Evolutionary conservation across 2,329 filamentous ascomycete genomes (phyloP).

Genomic region (Colletotrichum chlorophyti): DNA sequence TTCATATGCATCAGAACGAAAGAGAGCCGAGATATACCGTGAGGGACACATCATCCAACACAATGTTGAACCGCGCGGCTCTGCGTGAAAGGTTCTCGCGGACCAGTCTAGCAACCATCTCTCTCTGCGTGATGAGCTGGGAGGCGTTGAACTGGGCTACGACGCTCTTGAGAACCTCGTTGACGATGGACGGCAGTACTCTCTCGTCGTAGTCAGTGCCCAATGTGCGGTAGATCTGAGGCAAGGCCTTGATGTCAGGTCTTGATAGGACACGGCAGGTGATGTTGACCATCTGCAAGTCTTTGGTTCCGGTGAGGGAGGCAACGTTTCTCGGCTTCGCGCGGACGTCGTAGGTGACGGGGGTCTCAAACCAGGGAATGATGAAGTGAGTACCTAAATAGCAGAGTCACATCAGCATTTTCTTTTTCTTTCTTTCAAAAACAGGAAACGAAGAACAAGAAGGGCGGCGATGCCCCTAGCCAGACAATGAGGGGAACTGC

Average conservation of each 20-base stretch:
- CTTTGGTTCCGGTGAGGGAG: slow-evolving; percentile 97
- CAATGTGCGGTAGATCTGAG: slow-evolving; percentile 96
- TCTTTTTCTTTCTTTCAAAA: background rate
- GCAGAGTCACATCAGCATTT: background rate
- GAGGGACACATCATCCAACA: slow-evolving; percentile 95
- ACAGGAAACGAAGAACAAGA: background rate
- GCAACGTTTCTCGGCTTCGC: slow-evolving; percentile 96
- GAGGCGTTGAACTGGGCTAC: slow-evolving; percentile 99
- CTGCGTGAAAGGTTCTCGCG: slow-evolving; percentile 90
- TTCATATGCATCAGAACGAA: no score
- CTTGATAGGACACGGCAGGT: slow-evolving; percentile 98
- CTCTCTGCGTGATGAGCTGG: slow-evolving; percentile 98
- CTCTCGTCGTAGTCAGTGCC: slow-evolving; percentile 97
- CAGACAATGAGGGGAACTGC: slow-evolving; percentile 28
- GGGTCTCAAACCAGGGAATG: slow-evolving; percentile 97
- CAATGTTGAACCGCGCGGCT: slow-evolving; percentile 95
- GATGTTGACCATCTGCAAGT: slow-evolving; percentile 99
- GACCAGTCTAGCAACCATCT: slow-evolving; percentile 91
- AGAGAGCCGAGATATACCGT: slow-evolving; percentile 66
- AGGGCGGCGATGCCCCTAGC: slow-evolving; percentile 1
- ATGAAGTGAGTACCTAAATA: slow-evolving; percentile 83
- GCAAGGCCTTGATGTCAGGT: slow-evolving; percentile 85
- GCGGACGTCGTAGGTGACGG: slow-evolving; percentile 96
- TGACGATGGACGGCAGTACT: slow-evolving; percentile 95
- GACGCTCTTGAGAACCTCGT: slow-evolving; percentile 98